A percentile compares a stretch with the other conserved stretches of the same genome.
Conservation (phyloP, 2,329 filamentous ascomycete genomes). For the Beauveria bassiana region DNA sequence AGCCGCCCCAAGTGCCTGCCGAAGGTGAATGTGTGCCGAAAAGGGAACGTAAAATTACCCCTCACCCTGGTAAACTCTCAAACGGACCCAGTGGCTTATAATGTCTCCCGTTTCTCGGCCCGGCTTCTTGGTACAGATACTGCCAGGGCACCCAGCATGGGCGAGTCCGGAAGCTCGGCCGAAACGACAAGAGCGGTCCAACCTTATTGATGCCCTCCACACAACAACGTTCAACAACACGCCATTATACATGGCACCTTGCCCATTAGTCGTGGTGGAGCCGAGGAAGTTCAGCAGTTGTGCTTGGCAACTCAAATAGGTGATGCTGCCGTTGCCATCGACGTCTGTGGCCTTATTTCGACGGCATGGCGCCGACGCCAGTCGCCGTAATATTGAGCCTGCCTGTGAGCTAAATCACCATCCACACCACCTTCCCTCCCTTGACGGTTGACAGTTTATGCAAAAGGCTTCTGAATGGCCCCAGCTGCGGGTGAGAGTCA, state of each 20-base stretch:
- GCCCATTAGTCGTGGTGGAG: not conserved
- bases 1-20: not conserved
- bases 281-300: not conserved
- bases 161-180: conserved; percentile 6
- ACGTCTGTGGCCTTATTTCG: not conserved
- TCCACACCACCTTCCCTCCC: not conserved
- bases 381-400: not conserved
- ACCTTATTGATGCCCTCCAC: not conserved
- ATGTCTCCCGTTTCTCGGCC: conserved; percentile 3
- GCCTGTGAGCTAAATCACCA: not conserved
- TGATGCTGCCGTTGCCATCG: not conserved
- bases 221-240: not conserved
- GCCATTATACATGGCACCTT: not conserved
- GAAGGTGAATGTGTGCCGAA: not conserved
- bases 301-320: not conserved
- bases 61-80: not conserved
- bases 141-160: not conserved
- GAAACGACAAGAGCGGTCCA: not conserved
- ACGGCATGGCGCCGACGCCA: not conserved
- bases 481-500: not conserved
- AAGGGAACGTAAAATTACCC: not conserved
- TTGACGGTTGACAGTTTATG: not conserved
- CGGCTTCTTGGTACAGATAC: not conserved
- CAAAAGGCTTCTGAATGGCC: not conserved
- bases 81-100: not conserved